Evolutionary conservation across 1,284 basidiomycete species (phyloP), one percentile per base, ranked within the genome.

Genomic region (Amylostereum chailletii): DNA sequence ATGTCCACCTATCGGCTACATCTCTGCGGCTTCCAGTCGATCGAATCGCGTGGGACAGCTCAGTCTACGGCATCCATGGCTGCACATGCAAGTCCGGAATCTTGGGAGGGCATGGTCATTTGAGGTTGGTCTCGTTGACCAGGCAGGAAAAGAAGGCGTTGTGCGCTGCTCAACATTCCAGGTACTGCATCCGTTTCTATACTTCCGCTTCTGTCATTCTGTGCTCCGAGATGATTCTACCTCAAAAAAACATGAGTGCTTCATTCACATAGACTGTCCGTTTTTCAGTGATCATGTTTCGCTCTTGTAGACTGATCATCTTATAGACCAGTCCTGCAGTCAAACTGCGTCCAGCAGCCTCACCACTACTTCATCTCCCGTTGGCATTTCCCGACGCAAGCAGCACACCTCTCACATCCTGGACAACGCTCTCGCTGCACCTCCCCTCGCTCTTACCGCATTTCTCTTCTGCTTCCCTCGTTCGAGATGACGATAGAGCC

Each of bases 151-250:
- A 53, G 70, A 71, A 51, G 90, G 87, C 0, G 64, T 77, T 34
- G 61, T 92, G 29, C 72, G 89, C 30, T 75, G 82, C 52, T 90
- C 89, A 27, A 91, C 85, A 9, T 92, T 90, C 60, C 88, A 91
- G 82, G 88, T 89, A 61, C 63, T 63, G 31, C 45, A 34, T 53
- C 43, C 53, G 51, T 54, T 52, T 50, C 51, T 53, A 46, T 51
- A 46, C 50, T 48, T 48, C 31, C 27, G 34, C 48, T 47, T 9
- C 57, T 45, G 41, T 42, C 36, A 32, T 27, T 11, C 27, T 27
- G 51, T 34, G 30, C 10, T 27, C 32, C 19, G 38, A 27, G 45
- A 34, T 34, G 37, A 38, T 29, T 36, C 29, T 45, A 11, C n/a
- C n/a, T 31, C 19, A 11, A 40, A 42, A 27, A 32, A n/a, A 26